Conservation (phyloP, 108 stramenopile species). For the Stephanodiscus minutulus region DNA sequence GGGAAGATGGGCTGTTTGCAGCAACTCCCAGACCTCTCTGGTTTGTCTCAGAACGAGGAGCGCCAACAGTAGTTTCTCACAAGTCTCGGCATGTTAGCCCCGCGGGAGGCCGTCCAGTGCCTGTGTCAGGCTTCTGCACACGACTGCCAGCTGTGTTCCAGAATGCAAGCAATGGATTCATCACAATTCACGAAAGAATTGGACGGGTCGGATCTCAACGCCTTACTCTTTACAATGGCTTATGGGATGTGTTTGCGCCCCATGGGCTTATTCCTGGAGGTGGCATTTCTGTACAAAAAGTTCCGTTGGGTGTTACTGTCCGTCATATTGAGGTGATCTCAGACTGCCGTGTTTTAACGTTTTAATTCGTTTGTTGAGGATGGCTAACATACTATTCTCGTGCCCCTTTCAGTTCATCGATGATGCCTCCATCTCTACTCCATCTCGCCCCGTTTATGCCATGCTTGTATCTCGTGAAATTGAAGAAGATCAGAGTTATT, state of each 20-base stretch:
- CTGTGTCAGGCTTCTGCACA: constrained; percentile 77
- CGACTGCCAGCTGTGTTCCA: constrained; percentile 45
- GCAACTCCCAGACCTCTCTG: constrained; percentile 72
- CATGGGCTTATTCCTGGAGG: constrained; percentile 79
- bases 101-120: constrained; percentile 68
- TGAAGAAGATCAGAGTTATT: constrained; percentile 69
- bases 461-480: constrained; percentile 78
- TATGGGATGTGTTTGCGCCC: constrained; percentile 54
- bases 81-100: constrained; percentile 79
- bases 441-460: constrained; percentile 72
- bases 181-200: constrained; percentile 87
- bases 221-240: constrained; percentile 72
- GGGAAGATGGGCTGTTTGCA: constrained; percentile 81
- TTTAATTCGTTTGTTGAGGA: neutral
- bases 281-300: constrained; percentile 73
- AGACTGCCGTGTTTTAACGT: neutral
- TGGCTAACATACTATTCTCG: neutral
- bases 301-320: constrained; percentile 79
- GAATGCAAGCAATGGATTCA: constrained; percentile 55
- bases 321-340: constrained; percentile 54
- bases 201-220: constrained; percentile 86
- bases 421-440: constrained; percentile 62
- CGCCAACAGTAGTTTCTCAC: constrained; percentile 65
- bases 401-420: constrained; percentile 62
- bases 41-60: constrained; percentile 78